A percentile compares a stretch with the other conserved stretches of the same genome.
Evolutionary conservation across 441 rosid species (phyloP).

Genomic region (Gossypium lobatum): DNA sequence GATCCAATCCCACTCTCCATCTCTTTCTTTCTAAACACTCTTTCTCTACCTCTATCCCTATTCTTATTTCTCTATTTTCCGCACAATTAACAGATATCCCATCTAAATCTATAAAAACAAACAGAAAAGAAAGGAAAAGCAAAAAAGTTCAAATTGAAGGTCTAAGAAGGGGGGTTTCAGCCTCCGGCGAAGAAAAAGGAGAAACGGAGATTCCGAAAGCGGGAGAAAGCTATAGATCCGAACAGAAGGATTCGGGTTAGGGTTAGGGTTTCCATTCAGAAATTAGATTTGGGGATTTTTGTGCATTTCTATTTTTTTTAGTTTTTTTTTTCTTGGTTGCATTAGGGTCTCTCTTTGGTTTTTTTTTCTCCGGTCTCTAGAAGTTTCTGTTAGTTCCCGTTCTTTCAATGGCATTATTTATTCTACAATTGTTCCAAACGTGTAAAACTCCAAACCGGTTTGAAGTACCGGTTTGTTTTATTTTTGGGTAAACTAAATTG

Average conservation of each 20-base stretch:
- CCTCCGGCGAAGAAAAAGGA: conserved; percentile 37
- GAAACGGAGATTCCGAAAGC: conserved; percentile 36
- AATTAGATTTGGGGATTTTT: conserved; percentile 45
- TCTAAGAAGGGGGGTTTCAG: conserved; percentile 15
- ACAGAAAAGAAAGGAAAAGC: neutral
- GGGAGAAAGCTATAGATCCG: conserved; percentile 26
- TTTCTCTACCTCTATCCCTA: neutral
- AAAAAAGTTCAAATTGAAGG: neutral
- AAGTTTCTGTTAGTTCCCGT: neutral
- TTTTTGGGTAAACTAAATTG: too few relatives aligned
- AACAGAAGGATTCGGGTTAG: conserved; percentile 26
- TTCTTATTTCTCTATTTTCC: conserved; percentile 4
- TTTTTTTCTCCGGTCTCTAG: neutral
- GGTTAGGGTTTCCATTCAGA: conserved; percentile 55
- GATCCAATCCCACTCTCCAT: conserved; percentile 62
- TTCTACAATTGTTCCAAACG: neutral
- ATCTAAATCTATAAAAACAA: neutral
- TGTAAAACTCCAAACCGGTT: neutral
- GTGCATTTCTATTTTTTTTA: conserved; percentile 11
- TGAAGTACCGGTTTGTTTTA: too few relatives aligned
- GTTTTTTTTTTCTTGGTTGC: neutral
- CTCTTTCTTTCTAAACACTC: conserved; percentile 16
- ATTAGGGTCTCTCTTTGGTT: neutral
- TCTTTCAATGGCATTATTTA: neutral
- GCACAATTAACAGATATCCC: conserved; percentile 12